Percentiles rank a stretch among this genome's conserved stretches.
Conservation (phyloP, 1,284 basidiomycete species). For the Schizophyllum commune region DNA sequence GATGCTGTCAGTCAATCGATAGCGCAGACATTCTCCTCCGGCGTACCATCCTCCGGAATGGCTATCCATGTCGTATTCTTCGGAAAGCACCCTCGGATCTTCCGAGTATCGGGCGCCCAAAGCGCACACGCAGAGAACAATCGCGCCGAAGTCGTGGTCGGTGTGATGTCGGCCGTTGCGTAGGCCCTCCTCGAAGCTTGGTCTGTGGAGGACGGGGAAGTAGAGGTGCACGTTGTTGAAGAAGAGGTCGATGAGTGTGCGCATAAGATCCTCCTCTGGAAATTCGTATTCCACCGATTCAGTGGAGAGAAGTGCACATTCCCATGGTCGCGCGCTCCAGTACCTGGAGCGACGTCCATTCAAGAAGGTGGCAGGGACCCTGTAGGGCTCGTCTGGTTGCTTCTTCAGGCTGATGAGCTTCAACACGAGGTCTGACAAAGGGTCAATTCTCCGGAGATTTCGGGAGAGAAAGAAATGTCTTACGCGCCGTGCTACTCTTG, state of each 20-base stretch:
- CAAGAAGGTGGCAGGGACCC: neutral
- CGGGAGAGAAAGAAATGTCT: neutral
- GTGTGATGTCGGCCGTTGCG: neutral
- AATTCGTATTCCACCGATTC: slow-evolving; percentile 3
- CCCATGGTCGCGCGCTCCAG: neutral
- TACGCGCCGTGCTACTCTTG: neutral
- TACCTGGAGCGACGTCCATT: neutral
- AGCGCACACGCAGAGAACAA: slow-evolving; percentile 7
- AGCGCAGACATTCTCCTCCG: too few species aligned
- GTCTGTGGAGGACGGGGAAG: slow-evolving; percentile 9
- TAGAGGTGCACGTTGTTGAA: slow-evolving; percentile 4
- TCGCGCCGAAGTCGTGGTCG: slow-evolving; percentile 8
- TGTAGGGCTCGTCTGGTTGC: neutral
- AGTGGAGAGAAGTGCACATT: neutral
- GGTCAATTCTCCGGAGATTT: neutral
- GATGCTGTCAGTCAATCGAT: slow-evolving; percentile 30
- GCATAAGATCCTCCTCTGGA: slow-evolving; percentile 3
- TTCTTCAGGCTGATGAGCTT: neutral
- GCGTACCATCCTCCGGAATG: neutral
- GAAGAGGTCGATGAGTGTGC: slow-evolving; percentile 2
- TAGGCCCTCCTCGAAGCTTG: slow-evolving; percentile 4
- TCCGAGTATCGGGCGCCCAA: slow-evolving; percentile 5
- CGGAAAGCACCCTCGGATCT: slow-evolving; percentile 5
- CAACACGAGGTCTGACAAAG: neutral
- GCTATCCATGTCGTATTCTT: neutral